A percentile compares a stretch with the other conserved stretches of the same genome.
Evolutionary conservation across 495 filamentous ascomycete genomes (phyloP).

Genomic region (Neohortaea acidophila): DNA sequence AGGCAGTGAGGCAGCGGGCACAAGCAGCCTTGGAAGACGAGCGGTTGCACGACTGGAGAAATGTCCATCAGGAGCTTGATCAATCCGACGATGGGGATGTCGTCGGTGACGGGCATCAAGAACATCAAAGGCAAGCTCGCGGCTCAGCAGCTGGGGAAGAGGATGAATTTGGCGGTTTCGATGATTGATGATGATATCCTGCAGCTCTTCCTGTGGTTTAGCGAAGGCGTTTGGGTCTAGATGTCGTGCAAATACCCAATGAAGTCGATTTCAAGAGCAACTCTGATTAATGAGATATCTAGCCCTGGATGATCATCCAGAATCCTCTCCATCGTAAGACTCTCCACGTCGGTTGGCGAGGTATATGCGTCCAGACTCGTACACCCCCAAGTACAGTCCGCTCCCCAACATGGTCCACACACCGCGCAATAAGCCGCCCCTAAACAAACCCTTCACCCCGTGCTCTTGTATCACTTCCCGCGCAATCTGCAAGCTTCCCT

Average conservation of each 20-base stretch:
- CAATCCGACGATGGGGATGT: constrained; percentile 32
- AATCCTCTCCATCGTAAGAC: neutral
- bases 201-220: constrained; percentile 5
- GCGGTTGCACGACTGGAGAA: constrained; percentile 45
- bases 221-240: constrained; percentile 15
- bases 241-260: neutral
- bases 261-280: too few species aligned
- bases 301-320: too few species aligned
- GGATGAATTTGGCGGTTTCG: constrained; percentile 59
- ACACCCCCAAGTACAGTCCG: constrained; percentile 72
- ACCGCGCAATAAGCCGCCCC: constrained; percentile 58
- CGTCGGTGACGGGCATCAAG: constrained; percentile 45
- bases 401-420: constrained; percentile 68
- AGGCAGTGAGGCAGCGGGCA: constrained; percentile 55
- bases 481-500: constrained; percentile 40
- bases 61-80: constrained; percentile 29
- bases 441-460: constrained; percentile 58
- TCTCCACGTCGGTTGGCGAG: constrained; percentile 39
- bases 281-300: too few species aligned
- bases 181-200: constrained; percentile 29
- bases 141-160: neutral
- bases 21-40: constrained; percentile 62
- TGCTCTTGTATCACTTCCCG: constrained; percentile 44
- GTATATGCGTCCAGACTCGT: constrained; percentile 64
- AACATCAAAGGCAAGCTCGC: neutral